phyloP scores from a whole-genome alignment of 2,329 filamentous ascomycete genomes.

The Aspergillus pseudonomiae region DNA sequence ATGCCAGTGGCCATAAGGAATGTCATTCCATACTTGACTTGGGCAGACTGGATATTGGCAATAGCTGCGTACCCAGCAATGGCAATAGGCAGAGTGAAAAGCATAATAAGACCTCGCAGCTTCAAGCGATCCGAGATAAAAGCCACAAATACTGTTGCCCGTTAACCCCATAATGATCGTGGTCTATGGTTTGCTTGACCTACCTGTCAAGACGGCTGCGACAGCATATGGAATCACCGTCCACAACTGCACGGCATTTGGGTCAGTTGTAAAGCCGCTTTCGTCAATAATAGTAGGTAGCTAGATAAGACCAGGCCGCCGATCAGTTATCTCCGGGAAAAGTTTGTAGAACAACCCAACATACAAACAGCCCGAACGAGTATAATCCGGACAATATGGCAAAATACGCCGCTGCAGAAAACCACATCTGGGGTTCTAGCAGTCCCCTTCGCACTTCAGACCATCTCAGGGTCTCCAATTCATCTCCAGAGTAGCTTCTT shows the following conservation, averaged over 20 bases:
- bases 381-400: conserved; percentile 61
- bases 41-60: conserved; percentile 55
- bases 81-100: conserved; percentile 64
- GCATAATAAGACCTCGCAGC: conserved; percentile 64
- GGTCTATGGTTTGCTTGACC: conserved; percentile 9
- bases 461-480: conserved; percentile 59
- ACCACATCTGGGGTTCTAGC: conserved; percentile 64
- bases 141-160: conserved; percentile 41
- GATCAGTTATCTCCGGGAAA: conserved; percentile 1
- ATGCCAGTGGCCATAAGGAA: conserved; percentile 69
- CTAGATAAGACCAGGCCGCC: conserved; percentile 31
- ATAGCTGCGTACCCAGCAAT: conserved; percentile 69
- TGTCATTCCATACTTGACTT: conserved; percentile 66
- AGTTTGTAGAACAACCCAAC: conserved; percentile 22
- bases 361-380: conserved; percentile 66
- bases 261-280: conserved; percentile 56
- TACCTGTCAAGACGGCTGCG: conserved; percentile 59
- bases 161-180: background rate
- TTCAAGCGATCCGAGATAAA: conserved; percentile 64
- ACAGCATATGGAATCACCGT: conserved; percentile 67
- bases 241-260: conserved; percentile 64
- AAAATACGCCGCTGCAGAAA: conserved; percentile 65
- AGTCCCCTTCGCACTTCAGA: conserved; percentile 65
- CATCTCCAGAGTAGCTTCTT: conserved; percentile 22
- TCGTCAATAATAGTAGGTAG: conserved; percentile 66